phyloP scores from a whole-genome alignment of 2,329 filamentous ascomycete species.

The Stachybotrys elegans region DNA sequence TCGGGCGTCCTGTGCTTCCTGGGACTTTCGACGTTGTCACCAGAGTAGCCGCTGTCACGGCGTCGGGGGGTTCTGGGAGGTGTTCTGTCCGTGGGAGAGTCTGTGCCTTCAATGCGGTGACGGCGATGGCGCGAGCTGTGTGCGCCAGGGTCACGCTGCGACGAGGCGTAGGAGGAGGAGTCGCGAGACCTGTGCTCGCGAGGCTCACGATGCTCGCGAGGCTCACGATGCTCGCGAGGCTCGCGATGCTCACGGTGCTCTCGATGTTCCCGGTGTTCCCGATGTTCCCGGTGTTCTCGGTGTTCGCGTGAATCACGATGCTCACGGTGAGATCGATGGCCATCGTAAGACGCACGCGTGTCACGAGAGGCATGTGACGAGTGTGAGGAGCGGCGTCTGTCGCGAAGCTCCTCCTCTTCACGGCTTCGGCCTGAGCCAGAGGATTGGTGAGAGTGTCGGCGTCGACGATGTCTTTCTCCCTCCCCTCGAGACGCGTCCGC shows the following conservation, averaged over 20 bases:
- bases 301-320: too few species aligned
- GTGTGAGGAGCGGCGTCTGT: slow-evolving; percentile 10
- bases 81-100: slow-evolving; percentile 26
- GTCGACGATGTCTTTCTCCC: slow-evolving; percentile 34
- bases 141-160: slow-evolving; percentile 5
- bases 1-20: slow-evolving; percentile 37
- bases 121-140: slow-evolving; percentile 27
- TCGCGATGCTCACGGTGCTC: slow-evolving; percentile 3
- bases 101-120: slow-evolving; percentile 32
- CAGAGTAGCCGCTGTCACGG: slow-evolving; percentile 41
- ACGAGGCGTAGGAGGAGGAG: neutral
- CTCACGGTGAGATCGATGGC: too few species aligned
- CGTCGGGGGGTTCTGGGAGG: slow-evolving; percentile 34
- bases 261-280: neutral
- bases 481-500: slow-evolving; percentile 33
- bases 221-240: neutral
- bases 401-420: slow-evolving; percentile 24
- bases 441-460: slow-evolving; percentile 34
- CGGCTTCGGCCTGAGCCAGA: slow-evolving; percentile 23
- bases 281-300: too few species aligned
- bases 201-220: slow-evolving; percentile 8
- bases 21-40: slow-evolving; percentile 31
- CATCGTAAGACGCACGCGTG: neutral
- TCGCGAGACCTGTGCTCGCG: slow-evolving; percentile 7
- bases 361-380: neutral